These are phyloP conservation scores for Entrophospora sp. DNA, from an alignment of 192 early-diverging fungal species.

Conservation along the genomic window DNA sequence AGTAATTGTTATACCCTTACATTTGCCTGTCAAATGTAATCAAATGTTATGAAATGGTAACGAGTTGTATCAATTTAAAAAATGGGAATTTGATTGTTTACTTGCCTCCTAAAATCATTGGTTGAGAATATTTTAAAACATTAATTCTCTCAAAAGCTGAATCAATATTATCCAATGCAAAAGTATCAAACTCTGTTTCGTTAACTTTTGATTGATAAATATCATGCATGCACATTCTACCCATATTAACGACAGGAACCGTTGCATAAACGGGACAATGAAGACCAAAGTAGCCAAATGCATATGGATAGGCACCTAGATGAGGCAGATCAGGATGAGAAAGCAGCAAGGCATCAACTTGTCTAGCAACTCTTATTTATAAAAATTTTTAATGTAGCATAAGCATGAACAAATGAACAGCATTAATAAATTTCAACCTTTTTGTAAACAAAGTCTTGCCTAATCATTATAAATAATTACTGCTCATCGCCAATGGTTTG, in stretches of 20 bases:
- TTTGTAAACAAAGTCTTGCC: too few species aligned
- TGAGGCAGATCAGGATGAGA: conserved; percentile 84
- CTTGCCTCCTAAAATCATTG: too few species aligned
- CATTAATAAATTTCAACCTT: too few species aligned
- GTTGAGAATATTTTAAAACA: too few species aligned
- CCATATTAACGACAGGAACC: conserved; percentile 84
- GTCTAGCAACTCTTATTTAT: too few species aligned
- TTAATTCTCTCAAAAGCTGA: conserved; percentile 74
- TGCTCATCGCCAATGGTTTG: too few species aligned
- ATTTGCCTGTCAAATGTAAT: too few species aligned
- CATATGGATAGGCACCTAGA: conserved; percentile 73
- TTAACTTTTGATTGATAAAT: conserved; percentile 53
- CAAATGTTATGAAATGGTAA: neutral
- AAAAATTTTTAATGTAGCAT: too few species aligned
- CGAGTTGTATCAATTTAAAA: conserved; percentile 28
- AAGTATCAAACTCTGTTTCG: conserved; percentile 63
- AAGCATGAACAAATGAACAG: too few species aligned
- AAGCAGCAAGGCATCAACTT: conserved; percentile 80
- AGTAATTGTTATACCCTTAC: too few species aligned
- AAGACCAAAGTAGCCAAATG: conserved; percentile 71
- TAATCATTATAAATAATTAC: too few species aligned
- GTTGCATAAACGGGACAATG: conserved; percentile 83
- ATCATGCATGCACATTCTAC: conserved; percentile 63
- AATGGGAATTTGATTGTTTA: conserved; percentile 77
- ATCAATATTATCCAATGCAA: conserved; percentile 72